Evolutionary conservation across 1,139 yeast species (phyloP), one percentile per base, ranked within the genome.

Genomic region (Saccharomyces pastorianus): DNA sequence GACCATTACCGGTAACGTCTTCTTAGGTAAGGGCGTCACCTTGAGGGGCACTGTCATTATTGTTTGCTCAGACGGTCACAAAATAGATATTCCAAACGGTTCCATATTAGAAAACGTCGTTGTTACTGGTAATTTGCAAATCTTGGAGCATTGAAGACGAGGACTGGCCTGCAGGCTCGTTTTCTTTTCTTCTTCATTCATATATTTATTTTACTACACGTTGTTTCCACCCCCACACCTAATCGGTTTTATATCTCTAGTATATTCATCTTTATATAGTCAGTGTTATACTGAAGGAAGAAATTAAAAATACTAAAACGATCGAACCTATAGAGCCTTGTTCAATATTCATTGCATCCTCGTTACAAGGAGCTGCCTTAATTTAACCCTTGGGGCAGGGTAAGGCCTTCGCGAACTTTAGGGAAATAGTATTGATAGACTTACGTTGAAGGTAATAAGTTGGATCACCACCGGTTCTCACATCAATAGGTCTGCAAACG

Each of bases 41-140:
- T 81, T 93, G 69, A 93, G 88, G 79, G 99, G 99, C 60, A 93
- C 99, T 13, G 99, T 93, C 59, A 93, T 93, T 66, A 89, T 93
- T 64, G 99, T 93, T 55, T 91, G 98, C 74, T 91, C 93, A 59
- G 99, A 93, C 68, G 98, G 98, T 60, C 95, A 89, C 70, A 88
- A 83, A 76, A 93, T 93, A 66, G 98, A 93, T 71, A 88, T 93
- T 77, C 99, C 99, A 64, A 91, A 93, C 69, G 99, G 99, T 47
- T 81, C 96, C 28, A 80, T 90, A 55, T 80, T 93, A 67, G 99
- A 93, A 73, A 93, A 93, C 67, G 98, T 91, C 53, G 99, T 93
- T 62, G 90, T 93, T 65, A 93, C 99, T 56, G 99, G 99, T 72
- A 89, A 88, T 76, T 82, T 93, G 75, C 89, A 96, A 66, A 91